Evolutionary conservation across 179 eudicot genomes (phyloP), one percentile per base, ranked within the genome.

Genomic region (Nepenthes alata): DNA sequence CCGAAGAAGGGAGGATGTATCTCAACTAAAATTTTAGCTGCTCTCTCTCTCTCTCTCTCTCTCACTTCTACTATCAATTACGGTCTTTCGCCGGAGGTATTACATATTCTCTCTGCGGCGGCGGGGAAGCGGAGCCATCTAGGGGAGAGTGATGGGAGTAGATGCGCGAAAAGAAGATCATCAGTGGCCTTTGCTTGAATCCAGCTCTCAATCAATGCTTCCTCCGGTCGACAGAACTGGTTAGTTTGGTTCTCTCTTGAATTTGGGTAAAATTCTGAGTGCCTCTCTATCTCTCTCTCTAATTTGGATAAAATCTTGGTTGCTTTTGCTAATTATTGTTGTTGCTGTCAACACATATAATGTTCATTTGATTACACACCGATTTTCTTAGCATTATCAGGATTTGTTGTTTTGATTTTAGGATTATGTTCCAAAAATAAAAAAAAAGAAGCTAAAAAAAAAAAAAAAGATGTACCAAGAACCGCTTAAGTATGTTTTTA

Each of bases 191-290:
- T 50, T 61, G 47, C 41, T 61, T 55, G 44, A 49, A 0, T 61
- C 64, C 41, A 12, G 6, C 16, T 7, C 5, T 37, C 16, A 50
- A 5, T 50, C 64, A 35, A 44, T n/a, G 6, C 55, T 39, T 14
- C 25, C 53, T 61, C 53, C 64, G 1, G 15, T 61, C 56, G 49
- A 49, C 44, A 35, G 64, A 61, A 50, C 56, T 50, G 64, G 64
- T 61, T 15, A 4, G 53, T 13, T 50, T n/a, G 12, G 4, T 13
- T 13, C 53, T 11, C 53, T 11, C 1, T 11, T 50, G 8, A 13
- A 50, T 50, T 47, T 25, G 25, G 25, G 25, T 25, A 25, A 25
- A 25, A 25, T 25, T 25, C 25, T 25, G 25, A 41, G 6, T 7
- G 5, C 5, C 45, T 41, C 45, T 41, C 35, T 44, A 35, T 45